These are phyloP conservation scores for Emergomyces pasteurianus DNA, from an alignment of 2,329 filamentous ascomycete genomes.

Conservation along the genomic window DNA sequence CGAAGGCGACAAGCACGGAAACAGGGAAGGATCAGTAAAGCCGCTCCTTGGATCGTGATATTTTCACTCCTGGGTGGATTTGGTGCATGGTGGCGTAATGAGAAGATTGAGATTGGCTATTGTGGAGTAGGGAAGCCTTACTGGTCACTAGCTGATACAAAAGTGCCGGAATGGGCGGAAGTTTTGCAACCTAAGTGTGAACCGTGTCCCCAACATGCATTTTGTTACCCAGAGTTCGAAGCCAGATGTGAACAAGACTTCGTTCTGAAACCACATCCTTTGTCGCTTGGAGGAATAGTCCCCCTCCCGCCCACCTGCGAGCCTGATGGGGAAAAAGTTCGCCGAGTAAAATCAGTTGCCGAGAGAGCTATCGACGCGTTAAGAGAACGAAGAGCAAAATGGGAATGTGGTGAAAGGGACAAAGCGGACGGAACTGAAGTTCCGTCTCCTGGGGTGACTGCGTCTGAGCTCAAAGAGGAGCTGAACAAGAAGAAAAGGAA, in stretches of 20 bases:
- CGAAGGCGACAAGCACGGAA: conserved; percentile 18
- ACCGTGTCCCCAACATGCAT: conserved; percentile 78
- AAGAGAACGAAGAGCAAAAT: conserved; percentile 72
- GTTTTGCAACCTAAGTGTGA: conserved; percentile 72
- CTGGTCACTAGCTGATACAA: conserved; percentile 46
- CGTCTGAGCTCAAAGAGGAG: conserved; percentile 61
- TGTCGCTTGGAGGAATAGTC: conserved; percentile 67
- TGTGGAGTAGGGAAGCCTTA: conserved; percentile 68
- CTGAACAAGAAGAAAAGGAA: conserved; percentile 67
- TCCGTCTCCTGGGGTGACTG: conserved; percentile 53
- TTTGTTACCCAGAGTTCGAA: conserved; percentile 67
- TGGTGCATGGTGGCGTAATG: conserved; percentile 75
- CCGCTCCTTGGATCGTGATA: conserved; percentile 59
- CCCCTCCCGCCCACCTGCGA: conserved; percentile 87
- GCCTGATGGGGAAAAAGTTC: conserved; percentile 83
- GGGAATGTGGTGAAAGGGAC: conserved; percentile 68
- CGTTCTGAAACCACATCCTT: conserved; percentile 69
- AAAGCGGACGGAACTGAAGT: conserved; percentile 50
- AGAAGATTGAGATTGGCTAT: conserved; percentile 93
- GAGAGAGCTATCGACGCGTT: conserved; percentile 80
- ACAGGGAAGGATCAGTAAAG: conserved; percentile 38
- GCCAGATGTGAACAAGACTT: conserved; percentile 80
- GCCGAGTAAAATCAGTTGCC: conserved; percentile 74
- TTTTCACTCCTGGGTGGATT: conserved; percentile 60
- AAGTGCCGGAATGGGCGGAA: conserved; percentile 61